phyloP scores from a whole-genome alignment of 352 stramenopile species.

The Globisporangium viniferum region DNA sequence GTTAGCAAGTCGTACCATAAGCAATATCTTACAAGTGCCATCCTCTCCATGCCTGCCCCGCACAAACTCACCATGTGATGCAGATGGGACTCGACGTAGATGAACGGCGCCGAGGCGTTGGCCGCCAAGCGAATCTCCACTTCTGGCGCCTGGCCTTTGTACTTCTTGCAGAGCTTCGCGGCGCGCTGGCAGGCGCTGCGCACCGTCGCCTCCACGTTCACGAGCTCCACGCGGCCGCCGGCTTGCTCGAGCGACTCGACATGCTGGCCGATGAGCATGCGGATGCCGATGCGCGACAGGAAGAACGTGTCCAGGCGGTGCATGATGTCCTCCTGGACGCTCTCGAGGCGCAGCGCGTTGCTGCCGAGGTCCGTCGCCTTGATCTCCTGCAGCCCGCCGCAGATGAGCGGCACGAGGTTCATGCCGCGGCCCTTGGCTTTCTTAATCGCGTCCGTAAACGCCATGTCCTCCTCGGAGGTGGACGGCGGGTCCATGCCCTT shows the following conservation, averaged over 20 bases:
- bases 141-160: slow-evolving; percentile 49
- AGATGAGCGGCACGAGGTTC: slow-evolving; percentile 81
- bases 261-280: slow-evolving; percentile 96
- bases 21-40: not conserved
- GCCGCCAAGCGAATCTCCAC: slow-evolving; percentile 54
- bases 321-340: slow-evolving; percentile 73
- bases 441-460: slow-evolving; percentile 60
- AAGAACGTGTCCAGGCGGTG: slow-evolving; percentile 97
- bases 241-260: slow-evolving; percentile 59
- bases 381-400: slow-evolving; percentile 66
- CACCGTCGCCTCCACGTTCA: slow-evolving; percentile 70
- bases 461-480: slow-evolving; percentile 50
- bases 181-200: slow-evolving; percentile 53
- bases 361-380: slow-evolving; percentile 57
- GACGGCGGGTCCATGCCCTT: slow-evolving; percentile 36
- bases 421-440: slow-evolving; percentile 51
- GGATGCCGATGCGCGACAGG: slow-evolving; percentile 97
- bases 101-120: slow-evolving; percentile 59
- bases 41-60: too few relatives aligned
- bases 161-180: slow-evolving; percentile 47
- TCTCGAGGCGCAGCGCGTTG: slow-evolving; percentile 53
- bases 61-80: slow-evolving; percentile 73
- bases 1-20: not conserved
- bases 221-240: slow-evolving; percentile 67
- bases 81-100: slow-evolving; percentile 79